Base-by-base conservation (phyloP, 768 basidiomycete species). In the Hortiboletus flavorubellus region DNA sequence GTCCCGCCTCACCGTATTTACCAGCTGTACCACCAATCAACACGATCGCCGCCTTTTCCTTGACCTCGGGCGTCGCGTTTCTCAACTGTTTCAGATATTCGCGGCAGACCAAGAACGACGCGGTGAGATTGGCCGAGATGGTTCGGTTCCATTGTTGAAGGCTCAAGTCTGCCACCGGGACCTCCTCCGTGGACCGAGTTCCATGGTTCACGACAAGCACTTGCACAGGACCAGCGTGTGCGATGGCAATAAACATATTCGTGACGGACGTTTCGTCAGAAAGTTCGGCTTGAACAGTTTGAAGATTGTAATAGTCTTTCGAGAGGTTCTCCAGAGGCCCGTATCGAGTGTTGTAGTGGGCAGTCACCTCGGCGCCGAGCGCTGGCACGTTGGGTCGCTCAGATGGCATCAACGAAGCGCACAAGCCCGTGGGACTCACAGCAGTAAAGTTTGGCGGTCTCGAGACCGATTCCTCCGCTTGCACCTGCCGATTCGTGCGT, bases 391-490 rank as follows among this genome's bases (percentile, higher is more conserved):
- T 15, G 9, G 10, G 15, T 16, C 9, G 10, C 6, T 55, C 37
- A 55, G 51, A 42, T 1, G 18, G 21, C 5, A 9, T 12, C 2
- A 2, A 43, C 5, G 26, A 39, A n/a, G 34, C 4, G n/a, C 6
- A 6, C 6, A 23, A 2, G 23, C 10, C 0, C 2, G 16, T 0
- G 2, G 48, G 30, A 72, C 75, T 64, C 54, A 83, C 86, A 75
- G 33, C 84, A 75, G 64, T 83, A 90, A 0, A 80, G 64, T 12
- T 74, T 74, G 15, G 76, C 75, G 4, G 83, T 86, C 60, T 80
- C 83, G 1, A 87, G 73, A 9, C 89, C 89, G 35, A 91, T 90
- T 1, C 86, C 88, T 4, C 88, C 87, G 60, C 83, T 87, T 2
- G 87, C 87, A 46, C 89, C 89, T 84, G 65, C 46, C 16, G 29